phyloP scores from a whole-genome alignment of 495 filamentous ascomycete genomes.

The Patellaria atrata region DNA sequence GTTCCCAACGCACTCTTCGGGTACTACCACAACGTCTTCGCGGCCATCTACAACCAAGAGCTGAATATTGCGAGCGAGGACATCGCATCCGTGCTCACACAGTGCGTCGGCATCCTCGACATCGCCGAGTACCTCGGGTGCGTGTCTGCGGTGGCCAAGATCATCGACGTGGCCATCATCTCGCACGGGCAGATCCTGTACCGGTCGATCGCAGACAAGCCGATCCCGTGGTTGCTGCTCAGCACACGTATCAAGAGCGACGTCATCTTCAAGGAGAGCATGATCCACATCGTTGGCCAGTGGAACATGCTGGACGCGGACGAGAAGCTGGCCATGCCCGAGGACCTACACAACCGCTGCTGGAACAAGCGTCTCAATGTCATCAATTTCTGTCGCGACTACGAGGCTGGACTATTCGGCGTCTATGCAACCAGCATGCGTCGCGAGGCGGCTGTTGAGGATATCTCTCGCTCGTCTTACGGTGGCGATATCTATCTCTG shows the following conservation, averaged over 20 bases:
- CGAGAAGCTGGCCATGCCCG: constrained; percentile 28
- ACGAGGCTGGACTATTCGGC: constrained; percentile 3
- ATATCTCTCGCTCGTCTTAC: constrained; percentile 25
- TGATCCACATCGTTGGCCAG: constrained; percentile 34
- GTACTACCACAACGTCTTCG: constrained; percentile 29
- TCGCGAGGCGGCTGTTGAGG: constrained; percentile 19
- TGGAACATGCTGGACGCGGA: constrained; percentile 20
- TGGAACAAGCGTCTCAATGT: constrained; percentile 12
- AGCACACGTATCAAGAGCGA: constrained; percentile 29
- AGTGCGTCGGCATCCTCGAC: constrained; percentile 25
- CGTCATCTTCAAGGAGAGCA: constrained; percentile 33
- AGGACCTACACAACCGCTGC: constrained; percentile 29
- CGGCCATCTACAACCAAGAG: constrained; percentile 28
- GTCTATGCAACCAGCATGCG: constrained; percentile 6
- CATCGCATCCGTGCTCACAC: constrained; percentile 18
- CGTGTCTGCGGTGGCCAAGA: constrained; percentile 24
- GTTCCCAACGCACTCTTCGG: constrained; percentile 12
- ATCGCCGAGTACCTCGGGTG: constrained; percentile 31
- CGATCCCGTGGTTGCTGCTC: constrained; percentile 31
- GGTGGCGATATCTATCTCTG: constrained; percentile 23
- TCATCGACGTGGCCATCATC: constrained; percentile 30
- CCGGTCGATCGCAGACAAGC: constrained; percentile 25
- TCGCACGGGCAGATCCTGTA: constrained; percentile 29
- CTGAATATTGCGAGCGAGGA: constrained; percentile 22
- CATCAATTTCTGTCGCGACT: constrained; percentile 6